Percentiles rank a stretch among this genome's conserved stretches.
Conservation (phyloP, 169 alveolate species). For the Cytauxzoon felis region DNA sequence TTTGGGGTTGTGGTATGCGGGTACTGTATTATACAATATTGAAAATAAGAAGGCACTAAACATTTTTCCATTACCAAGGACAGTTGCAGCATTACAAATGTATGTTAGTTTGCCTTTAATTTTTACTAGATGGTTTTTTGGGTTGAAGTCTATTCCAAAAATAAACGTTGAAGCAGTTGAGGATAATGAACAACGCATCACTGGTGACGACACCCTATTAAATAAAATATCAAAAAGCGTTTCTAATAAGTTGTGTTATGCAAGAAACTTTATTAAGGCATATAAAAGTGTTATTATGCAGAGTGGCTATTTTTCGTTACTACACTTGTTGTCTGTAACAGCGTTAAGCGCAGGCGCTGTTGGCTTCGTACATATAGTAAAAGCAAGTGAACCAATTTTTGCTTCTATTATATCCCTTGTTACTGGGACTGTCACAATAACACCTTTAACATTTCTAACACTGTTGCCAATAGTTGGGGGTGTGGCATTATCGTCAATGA, state of each 20-base stretch:
- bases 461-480: constrained; percentile 73
- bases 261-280: constrained; percentile 17
- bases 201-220: constrained; percentile 2
- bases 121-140: constrained; percentile 63
- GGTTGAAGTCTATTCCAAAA: constrained; percentile 21
- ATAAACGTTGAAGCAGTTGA: constrained; percentile 9
- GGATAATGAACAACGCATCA: constrained; percentile 5
- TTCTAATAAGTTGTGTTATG: constrained; percentile 13
- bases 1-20: constrained; percentile 63
- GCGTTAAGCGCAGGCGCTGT: constrained; percentile 71
- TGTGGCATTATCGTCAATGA: constrained; percentile 68
- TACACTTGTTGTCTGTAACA: constrained; percentile 64
- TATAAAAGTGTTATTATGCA: constrained; percentile 47
- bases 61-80: constrained; percentile 64
- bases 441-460: constrained; percentile 65
- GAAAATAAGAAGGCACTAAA: constrained; percentile 72
- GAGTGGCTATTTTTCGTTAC: constrained; percentile 56
- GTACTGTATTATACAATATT: constrained; percentile 67
- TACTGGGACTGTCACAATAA: constrained; percentile 39
- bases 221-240: constrained; percentile 15
- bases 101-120: constrained; percentile 70
- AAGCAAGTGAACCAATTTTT: constrained; percentile 70
- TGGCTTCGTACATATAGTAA: constrained; percentile 67
- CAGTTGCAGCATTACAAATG: constrained; percentile 74
- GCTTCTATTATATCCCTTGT: constrained; percentile 63